Conservation (phyloP, 1,139 yeast genomes). For the Suhomyces anneliseae region DNA sequence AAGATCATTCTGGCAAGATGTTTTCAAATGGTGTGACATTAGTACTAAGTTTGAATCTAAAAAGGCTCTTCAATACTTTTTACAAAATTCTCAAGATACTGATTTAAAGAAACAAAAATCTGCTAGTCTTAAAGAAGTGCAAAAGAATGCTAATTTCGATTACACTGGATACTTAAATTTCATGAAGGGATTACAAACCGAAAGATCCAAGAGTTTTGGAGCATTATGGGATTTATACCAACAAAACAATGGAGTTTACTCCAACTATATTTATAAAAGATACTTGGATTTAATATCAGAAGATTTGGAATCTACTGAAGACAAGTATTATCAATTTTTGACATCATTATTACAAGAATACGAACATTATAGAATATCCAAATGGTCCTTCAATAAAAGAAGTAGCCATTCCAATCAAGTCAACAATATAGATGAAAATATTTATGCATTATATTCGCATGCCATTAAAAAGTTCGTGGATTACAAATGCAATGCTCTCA, state of each 20-base stretch:
- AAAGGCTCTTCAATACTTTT: slow-evolving; percentile 28
- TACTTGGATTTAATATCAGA: slow-evolving; percentile 26
- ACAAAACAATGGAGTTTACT: slow-evolving; percentile 24
- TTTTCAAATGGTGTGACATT: slow-evolving; percentile 40
- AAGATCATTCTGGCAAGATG: slow-evolving; percentile 36
- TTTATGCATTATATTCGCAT: slow-evolving; percentile 25
- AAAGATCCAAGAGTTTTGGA: slow-evolving; percentile 28
- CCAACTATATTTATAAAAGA: slow-evolving; percentile 25
- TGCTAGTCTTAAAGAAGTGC: slow-evolving; percentile 26
- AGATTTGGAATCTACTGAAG: slow-evolving; percentile 18
- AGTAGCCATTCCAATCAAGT: slow-evolving; percentile 11
- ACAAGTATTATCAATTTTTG: slow-evolving; percentile 25
- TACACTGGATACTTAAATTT: slow-evolving; percentile 39
- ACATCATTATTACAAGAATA: slow-evolving; percentile 22
- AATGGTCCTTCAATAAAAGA: slow-evolving; percentile 29
- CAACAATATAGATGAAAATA: slow-evolving; percentile 18
- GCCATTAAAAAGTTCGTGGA: slow-evolving; percentile 31
- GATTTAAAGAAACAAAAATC: slow-evolving; percentile 5
- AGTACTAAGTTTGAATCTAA: slow-evolving; percentile 23
- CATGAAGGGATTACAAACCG: slow-evolving; percentile 24
- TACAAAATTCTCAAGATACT: slow-evolving; percentile 18
- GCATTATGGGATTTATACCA: slow-evolving; percentile 38
- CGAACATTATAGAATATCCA: slow-evolving; percentile 20
- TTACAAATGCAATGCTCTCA: slow-evolving; percentile 28
- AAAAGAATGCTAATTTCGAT: slow-evolving; percentile 39